phyloP scores from a whole-genome alignment of 2,329 filamentous ascomycete genomes.

The Aspergillus alliaceus region DNA sequence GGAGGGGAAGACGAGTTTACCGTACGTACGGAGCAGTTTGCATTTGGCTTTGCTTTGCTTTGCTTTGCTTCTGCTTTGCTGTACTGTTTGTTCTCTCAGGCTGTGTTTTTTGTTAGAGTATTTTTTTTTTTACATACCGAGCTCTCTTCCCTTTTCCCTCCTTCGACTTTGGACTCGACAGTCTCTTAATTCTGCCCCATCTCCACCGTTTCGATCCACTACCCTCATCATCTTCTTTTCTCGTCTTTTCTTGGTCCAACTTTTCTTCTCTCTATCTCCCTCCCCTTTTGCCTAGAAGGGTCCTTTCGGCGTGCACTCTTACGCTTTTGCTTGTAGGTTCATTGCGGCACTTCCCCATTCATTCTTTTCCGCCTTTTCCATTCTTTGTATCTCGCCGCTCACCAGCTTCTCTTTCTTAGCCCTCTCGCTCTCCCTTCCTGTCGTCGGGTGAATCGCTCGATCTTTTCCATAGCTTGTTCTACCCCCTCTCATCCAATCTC shows the following conservation, averaged over 20 bases:
- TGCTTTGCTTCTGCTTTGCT: background rate
- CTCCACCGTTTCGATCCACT: conserved; percentile 22
- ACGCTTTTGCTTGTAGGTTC: background rate
- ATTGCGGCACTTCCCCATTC: conserved; percentile 4
- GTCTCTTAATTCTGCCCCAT: background rate
- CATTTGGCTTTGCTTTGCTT: background rate
- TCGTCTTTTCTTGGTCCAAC: background rate
- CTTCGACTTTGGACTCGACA: background rate
- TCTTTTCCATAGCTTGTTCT: conserved; percentile 12
- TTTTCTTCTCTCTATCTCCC: conserved; percentile 8
- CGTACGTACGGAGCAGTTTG: background rate
- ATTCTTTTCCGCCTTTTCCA: conserved; percentile 1
- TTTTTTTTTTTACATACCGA: background rate
- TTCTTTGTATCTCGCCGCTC: background rate
- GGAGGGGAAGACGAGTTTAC: background rate
- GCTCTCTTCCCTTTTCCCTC: background rate
- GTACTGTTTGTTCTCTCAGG: background rate
- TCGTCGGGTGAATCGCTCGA: background rate
- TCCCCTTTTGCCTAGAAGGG: conserved; percentile 17
- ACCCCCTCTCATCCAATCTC: background rate
- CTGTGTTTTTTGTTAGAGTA: background rate
- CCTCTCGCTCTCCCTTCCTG: conserved; percentile 6
- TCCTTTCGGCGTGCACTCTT: background rate
- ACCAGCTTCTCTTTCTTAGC: background rate
- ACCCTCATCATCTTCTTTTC: conserved; percentile 9